These are phyloP conservation scores for Vigna nakashimae DNA, from an alignment of 306 rosid genomes.

Conservation along the genomic window DNA sequence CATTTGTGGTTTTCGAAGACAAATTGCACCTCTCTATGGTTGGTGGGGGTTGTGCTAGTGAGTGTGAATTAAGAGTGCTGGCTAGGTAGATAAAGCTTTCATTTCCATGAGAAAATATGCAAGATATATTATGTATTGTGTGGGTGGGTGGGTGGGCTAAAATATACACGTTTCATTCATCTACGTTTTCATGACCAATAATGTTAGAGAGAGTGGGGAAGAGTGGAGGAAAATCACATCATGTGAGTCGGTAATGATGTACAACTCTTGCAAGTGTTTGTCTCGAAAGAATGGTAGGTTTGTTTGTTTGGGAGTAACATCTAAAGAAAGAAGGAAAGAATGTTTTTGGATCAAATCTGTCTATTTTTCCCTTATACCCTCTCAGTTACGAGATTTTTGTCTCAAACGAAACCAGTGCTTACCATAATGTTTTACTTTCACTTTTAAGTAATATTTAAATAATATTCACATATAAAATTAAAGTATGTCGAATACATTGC, in stretches of 20 bases:
- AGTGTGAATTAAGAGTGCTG: conserved; percentile 41
- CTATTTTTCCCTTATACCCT: too few relatives aligned
- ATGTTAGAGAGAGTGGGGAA: conserved; percentile 33
- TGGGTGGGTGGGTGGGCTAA: not conserved
- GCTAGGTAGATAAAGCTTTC: conserved; percentile 36
- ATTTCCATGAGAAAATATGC: not conserved
- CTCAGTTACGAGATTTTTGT: too few relatives aligned
- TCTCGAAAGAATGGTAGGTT: conserved; percentile 58
- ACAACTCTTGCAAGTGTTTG: conserved; percentile 33
- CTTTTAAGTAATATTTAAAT: too few relatives aligned
- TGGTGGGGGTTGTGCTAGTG: conserved; percentile 48
- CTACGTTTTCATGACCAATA: conserved; percentile 37
- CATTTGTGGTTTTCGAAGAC: conserved; percentile 41
- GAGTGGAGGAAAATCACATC: conserved; percentile 54
- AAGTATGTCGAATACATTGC: too few relatives aligned
- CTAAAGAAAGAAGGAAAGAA: conserved; percentile 26
- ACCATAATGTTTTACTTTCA: too few relatives aligned
- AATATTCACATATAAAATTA: too few relatives aligned
- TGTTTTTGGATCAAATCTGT: not conserved
- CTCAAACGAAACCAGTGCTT: too few relatives aligned
- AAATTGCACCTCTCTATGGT: conserved; percentile 45
- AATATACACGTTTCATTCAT: conserved; percentile 23
- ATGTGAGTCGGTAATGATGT: conserved; percentile 53
- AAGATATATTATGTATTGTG: not conserved
- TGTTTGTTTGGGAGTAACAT: conserved; percentile 54